Evolutionary conservation across 495 filamentous ascomycete genomes (phyloP), one percentile per base, ranked within the genome.

Genomic region (Glonium stellatum): DNA sequence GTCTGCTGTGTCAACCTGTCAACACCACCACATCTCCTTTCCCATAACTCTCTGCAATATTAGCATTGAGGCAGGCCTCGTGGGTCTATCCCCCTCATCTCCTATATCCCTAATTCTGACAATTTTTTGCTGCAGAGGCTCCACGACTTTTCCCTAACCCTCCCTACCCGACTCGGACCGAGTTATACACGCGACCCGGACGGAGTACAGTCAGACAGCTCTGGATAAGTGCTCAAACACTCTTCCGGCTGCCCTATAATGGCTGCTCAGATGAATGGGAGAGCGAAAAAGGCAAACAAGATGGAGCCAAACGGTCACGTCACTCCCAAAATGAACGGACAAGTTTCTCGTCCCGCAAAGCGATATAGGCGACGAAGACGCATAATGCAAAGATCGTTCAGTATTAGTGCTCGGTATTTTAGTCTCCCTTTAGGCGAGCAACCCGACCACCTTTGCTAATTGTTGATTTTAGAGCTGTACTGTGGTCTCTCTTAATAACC

Each of bases 401-500:
- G 60, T 50, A 54, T 60, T 42, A 11, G 61, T 18, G 58, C 54
- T 52, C 67, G 68, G 68, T 70, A 55, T 31, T 6, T 31, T 31
- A 6, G 27, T 3, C 27, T 6, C 27, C 27, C 6, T 6, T 31
- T 6, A 2, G 27, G 27, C 27, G 3, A 31, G 27, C 6, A 31
- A 31, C 27, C 27, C 27, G 2, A 6, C 2, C 6, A 6, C 27
- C 27, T 31, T 31, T 31, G 27, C 27, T 31, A 31, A 31, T 31
- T 31, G 27, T 31, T 31, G 27, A 31, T 31, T 31, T 11, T 44
- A 97, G 92, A 62, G 70, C 96, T 1, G 69, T 85, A 55, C 83
- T 88, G 9, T 99, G 93, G 93, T 96, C 95, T 69, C 78, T 82
- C 1, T 81, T 96, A 52, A 67, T 89, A 57, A 93, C 88, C 4